Percentiles rank a stretch among this genome's conserved stretches.
These are phyloP conservation scores for Russula sp. DNA, from an alignment of 768 basidiomycete genomes.

Conservation along the genomic window DNA sequence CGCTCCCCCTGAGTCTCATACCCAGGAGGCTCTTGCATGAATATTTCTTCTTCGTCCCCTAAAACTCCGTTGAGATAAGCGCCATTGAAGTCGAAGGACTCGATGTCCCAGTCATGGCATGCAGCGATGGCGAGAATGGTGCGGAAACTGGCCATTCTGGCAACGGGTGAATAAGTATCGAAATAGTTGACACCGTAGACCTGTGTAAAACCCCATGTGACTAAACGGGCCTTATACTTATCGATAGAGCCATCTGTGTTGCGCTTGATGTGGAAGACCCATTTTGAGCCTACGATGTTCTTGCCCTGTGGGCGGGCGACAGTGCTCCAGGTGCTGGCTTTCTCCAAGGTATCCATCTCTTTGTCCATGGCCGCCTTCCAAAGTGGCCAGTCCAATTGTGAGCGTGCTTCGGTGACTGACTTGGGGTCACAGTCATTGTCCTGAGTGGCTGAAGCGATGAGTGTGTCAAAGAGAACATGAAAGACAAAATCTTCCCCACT, in stretches of 20 bases:
- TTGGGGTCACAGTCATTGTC: too few species aligned
- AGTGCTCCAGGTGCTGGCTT: too few species aligned
- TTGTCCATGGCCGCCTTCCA: too few species aligned
- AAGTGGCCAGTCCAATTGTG: too few species aligned
- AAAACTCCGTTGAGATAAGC: constrained; percentile 23
- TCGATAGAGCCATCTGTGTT: not conserved
- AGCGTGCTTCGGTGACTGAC: too few species aligned
- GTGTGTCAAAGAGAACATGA: too few species aligned
- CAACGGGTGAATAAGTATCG: not conserved
- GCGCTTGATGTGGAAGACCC: not conserved
- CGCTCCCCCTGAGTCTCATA: not conserved
- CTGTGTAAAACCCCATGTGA: not conserved
- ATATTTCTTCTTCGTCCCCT: constrained; percentile 16
- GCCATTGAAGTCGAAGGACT: constrained; percentile 30
- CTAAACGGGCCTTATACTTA: not conserved
- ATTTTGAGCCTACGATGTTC: not conserved
- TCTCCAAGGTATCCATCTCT: too few species aligned
- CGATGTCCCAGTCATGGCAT: constrained; percentile 24
- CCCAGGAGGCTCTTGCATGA: constrained; percentile 17
- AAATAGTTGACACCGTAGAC: not conserved
- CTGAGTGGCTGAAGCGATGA: too few species aligned
- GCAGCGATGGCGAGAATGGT: constrained; percentile 19
- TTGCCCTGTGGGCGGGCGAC: too few species aligned
- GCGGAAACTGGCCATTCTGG: not conserved
- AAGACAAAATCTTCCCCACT: too few species aligned